Evolutionary conservation across 1,284 basidiomycete species (phyloP).

Genomic region (Pseudozyma tsukubaensis): DNA sequence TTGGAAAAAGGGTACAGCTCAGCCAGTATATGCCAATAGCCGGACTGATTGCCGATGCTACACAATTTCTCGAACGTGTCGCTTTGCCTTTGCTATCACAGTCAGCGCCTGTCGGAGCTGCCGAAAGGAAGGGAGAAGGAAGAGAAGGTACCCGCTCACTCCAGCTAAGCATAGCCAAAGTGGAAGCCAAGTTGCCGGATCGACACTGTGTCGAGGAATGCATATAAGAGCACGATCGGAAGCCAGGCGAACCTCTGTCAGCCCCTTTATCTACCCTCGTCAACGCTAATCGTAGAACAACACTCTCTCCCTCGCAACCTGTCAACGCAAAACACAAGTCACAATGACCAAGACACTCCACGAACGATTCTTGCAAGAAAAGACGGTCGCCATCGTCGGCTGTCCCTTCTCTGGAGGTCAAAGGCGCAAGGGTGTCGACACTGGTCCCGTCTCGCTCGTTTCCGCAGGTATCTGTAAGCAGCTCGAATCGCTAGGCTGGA

Average conservation of each 20-base stretch:
- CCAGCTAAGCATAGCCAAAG: too few relatives aligned
- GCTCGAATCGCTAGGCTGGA: slow-evolving; percentile 79
- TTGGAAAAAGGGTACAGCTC: neutral
- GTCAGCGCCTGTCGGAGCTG: too few relatives aligned
- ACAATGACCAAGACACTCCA: slow-evolving; percentile 42
- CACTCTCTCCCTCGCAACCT: neutral
- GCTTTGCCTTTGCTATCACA: slow-evolving; percentile 1
- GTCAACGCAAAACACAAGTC: neutral
- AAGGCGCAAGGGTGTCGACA: slow-evolving; percentile 64
- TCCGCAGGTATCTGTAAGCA: slow-evolving; percentile 60
- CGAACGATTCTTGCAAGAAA: slow-evolving; percentile 51
- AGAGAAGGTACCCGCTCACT: slow-evolving; percentile 1
- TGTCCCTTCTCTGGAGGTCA: slow-evolving; percentile 66
- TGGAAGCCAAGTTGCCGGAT: slow-evolving; percentile 9
- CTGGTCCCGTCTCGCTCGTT: slow-evolving; percentile 62
- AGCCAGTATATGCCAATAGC: slow-evolving; percentile 9
- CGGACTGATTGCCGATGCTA: slow-evolving; percentile 36
- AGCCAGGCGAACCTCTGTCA: neutral
- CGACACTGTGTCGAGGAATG: slow-evolving; percentile 10
- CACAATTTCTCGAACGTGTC: neutral
- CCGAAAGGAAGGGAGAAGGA: neutral
- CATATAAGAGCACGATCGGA: neutral
- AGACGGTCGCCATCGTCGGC: slow-evolving; percentile 61
- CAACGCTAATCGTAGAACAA: neutral
- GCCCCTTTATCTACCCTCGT: neutral